Conservation (phyloP, 2,329 filamentous ascomycete species). For the Aureobasidium musti region DNA sequence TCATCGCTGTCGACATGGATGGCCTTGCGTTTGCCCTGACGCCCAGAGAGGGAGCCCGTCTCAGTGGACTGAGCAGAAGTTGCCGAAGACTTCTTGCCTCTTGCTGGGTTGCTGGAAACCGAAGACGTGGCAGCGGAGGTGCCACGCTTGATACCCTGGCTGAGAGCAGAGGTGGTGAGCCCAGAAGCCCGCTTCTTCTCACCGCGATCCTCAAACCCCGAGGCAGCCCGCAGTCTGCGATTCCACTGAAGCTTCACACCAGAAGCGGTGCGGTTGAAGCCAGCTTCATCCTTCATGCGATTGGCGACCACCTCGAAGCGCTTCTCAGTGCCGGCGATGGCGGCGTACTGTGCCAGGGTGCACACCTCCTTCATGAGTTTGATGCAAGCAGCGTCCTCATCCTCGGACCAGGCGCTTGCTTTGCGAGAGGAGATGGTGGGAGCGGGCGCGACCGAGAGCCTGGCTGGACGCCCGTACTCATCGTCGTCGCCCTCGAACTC, state of each 20-base stretch:
- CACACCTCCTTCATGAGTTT: constrained; percentile 14
- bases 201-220: constrained; percentile 25
- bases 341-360: background rate
- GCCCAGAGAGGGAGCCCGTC: background rate
- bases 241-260: constrained; percentile 31
- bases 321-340: constrained; percentile 18
- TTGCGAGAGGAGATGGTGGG: constrained; percentile 15
- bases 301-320: constrained; percentile 18
- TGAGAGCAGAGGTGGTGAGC: constrained; percentile 19
- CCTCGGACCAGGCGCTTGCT: constrained; percentile 22
- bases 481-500: constrained; percentile 19
- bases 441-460: constrained; percentile 14
- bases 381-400: constrained; percentile 28
- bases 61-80: constrained; percentile 1
- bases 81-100: background rate
- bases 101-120: background rate
- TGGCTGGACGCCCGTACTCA: constrained; percentile 9
- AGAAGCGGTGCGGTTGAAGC: constrained; percentile 22
- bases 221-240: constrained; percentile 24
- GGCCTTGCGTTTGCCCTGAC: background rate
- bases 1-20: background rate
- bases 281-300: background rate
- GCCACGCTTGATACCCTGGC: constrained; percentile 9
- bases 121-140: constrained; percentile 6
- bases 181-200: constrained; percentile 19